Base-by-base conservation (phyloP, 768 basidiomycete genomes). In the Trametopsis cervina region DNA sequence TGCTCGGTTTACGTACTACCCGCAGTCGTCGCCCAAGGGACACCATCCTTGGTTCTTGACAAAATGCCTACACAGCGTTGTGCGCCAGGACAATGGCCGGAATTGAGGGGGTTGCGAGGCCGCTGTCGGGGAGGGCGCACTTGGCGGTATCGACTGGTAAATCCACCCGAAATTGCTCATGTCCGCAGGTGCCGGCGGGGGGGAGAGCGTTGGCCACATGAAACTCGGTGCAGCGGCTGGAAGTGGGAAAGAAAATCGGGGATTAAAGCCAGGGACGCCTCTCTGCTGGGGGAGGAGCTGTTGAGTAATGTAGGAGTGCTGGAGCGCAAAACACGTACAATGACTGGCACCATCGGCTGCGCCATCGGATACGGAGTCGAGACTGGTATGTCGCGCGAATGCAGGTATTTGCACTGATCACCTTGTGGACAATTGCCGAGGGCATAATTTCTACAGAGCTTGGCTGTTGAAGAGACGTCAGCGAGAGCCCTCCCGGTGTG, bases 1-100 rank as follows among this genome's bases (percentile, higher is more conserved):
- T 37, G 27, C 46, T 22, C 26, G 25, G 40, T 53, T 39, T 24
- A 57, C 70, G 55, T 57, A 74, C 75, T 73, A 72, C 50, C 57
- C 65, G 52, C 71, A 75, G 5, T 61, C 54, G 27, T 67, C 63
- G 13, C 70, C 73, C 12, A 66, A 56, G 2, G 69, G 72, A 55
- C 72, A 75, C 66, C 65, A 66, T 1, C 70, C 71, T 18, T 63
- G 58, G 54, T 69, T 69, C 44, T 69, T 67, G 42, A 67, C 53
- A 56, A 69, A 72, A 52, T 71, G 67, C 43, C 65, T 64, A 54
- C 71, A 75, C 4, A 70, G 65, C 9, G 63, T 57, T 21, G 65
- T 73, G 46, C 65, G 66, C 59, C 65, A 66, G 24, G 54, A 63
- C 22, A 61, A 41, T 17, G 61, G 54, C 21, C 56, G 49, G 26